Evolutionary conservation across 2,329 filamentous ascomycete genomes (phyloP), one percentile per base, ranked within the genome.

Genomic region (Penicillium janthinellum): DNA sequence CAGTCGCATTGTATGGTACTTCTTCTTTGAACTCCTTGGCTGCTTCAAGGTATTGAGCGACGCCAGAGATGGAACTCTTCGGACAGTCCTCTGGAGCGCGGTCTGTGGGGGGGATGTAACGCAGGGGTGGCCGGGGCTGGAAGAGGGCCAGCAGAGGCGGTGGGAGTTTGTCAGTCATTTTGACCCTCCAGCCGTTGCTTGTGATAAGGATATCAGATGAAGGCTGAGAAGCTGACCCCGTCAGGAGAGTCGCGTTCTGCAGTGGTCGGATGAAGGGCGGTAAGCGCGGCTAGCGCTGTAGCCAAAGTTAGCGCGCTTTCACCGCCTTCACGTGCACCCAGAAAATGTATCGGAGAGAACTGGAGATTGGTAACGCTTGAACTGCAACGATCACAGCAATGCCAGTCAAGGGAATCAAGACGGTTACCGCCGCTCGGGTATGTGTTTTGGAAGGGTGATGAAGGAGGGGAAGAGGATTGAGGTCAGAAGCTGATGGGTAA

Each of bases 161-260:
- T 59, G 95, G 94, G 20, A 99, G 89, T 79, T 96, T 95, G 84
- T 97, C 94, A 53, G 95, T 98, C 95, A 98, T 99, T 63, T 69
- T 81, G 70, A 55, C 49, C 42, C 59, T 61, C 65, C 62, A 56
- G 50, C 39, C 42, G 52, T 54, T 11, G 63, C 57, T 66, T 68
- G 48, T 69, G 66, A 54, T 34, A 63, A 57, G 57, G 31, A 34
- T 15, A 25, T 34, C 57, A 58, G 58, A 57, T 42, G 59, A 66
- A 55, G 56, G 51, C 70, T 66, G 60, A 3, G 31, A 57, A 54
- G 57, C 53, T 56, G 49, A 58, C 28, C 38, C 35, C 52, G 31
- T 67, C 60, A 67, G 64, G 63, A 63, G 67, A 50, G 54, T 66
- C 60, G 60, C 59, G 65, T 64, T 61, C 55, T 57, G 49, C 14